Conservation (phyloP, 1,139 yeast species). For the Oligophagozyma castellii region DNA sequence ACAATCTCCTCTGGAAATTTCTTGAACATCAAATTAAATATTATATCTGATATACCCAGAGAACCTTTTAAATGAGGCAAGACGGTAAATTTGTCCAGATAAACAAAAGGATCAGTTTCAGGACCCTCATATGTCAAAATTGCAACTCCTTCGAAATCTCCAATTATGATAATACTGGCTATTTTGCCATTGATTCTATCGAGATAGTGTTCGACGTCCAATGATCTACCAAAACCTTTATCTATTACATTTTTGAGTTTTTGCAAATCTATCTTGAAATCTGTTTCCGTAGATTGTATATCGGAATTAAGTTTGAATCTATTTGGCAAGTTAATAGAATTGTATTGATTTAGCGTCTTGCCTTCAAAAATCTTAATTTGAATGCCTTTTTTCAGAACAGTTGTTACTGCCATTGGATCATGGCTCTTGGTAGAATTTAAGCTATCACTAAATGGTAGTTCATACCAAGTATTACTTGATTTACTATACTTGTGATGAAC, state of each 20-base stretch:
- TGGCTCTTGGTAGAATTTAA: conserved; percentile 1
- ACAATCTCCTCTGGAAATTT: conserved; percentile 61
- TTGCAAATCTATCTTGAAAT: conserved; percentile 36
- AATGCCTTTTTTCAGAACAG: conserved; percentile 68
- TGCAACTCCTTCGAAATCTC: conserved; percentile 94
- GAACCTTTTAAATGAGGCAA: conserved; percentile 74
- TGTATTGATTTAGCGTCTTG: conserved; percentile 20
- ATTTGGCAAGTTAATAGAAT: conserved; percentile 17
- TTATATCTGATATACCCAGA: conserved; percentile 84
- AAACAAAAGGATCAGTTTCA: conserved; percentile 31
- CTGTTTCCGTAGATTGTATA: conserved; percentile 2
- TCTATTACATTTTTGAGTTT: conserved; percentile 52
- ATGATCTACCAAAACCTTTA: conserved; percentile 59
- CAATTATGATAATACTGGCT: conserved; percentile 72
- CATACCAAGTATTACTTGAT: conserved; percentile 9
- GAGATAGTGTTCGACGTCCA: conserved; percentile 56
- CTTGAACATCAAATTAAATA: conserved; percentile 64
- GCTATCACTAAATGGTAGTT: conserved; percentile 7
- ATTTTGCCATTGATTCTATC: conserved; percentile 47
- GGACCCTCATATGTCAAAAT: conserved; percentile 67
- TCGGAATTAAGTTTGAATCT: conserved; percentile 1
- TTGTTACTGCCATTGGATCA: conserved; percentile 35
- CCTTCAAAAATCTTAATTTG: conserved; percentile 37
- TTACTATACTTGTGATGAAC: conserved; percentile 8
- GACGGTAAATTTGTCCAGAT: conserved; percentile 88